Percentiles rank a stretch among this genome's conserved stretches.
These are phyloP conservation scores for Juglanconis sp. DNA, from an alignment of 2,329 filamentous ascomycete genomes.

Conservation along the genomic window DNA sequence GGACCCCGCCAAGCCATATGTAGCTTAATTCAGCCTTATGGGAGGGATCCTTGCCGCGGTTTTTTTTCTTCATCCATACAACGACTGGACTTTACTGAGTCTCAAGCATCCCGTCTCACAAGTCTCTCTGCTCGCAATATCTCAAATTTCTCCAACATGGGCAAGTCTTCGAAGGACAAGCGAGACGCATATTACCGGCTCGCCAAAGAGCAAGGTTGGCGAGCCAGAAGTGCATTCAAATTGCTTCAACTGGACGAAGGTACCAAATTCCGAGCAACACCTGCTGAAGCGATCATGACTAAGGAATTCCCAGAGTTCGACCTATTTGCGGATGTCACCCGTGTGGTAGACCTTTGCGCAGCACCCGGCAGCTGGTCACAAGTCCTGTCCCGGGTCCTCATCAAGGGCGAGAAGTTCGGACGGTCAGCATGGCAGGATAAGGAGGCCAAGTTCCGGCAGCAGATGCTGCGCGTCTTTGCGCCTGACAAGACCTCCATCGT, in stretches of 20 bases:
- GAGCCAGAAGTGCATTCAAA: conserved; percentile 94
- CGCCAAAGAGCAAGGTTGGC: conserved; percentile 98
- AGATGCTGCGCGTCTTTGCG: conserved; percentile 54
- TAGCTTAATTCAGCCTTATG: conserved; percentile 29
- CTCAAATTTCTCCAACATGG: conserved; percentile 54
- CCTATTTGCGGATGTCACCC: conserved; percentile 82
- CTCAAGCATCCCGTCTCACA: too few species aligned
- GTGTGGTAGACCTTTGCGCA: conserved; percentile 93
- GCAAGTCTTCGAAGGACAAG: conserved; percentile 98
- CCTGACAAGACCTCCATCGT: conserved; percentile 24
- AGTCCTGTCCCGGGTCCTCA: conserved; percentile 87
- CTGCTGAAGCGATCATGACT: background rate
- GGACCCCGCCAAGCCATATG: conserved; percentile 19
- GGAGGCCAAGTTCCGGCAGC: conserved; percentile 62
- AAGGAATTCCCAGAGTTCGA: conserved; percentile 69
- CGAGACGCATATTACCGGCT: conserved; percentile 96
- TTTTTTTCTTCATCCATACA: background rate
- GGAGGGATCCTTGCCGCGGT: background rate
- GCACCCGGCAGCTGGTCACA: conserved; percentile 97
- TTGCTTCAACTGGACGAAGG: conserved; percentile 89
- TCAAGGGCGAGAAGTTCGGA: conserved; percentile 89
- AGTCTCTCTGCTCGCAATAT: background rate
- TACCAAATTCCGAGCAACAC: conserved; percentile 26
- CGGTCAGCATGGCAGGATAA: conserved; percentile 83
- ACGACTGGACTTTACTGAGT: background rate